phyloP scores from a whole-genome alignment of 1,139 yeast genomes.

The Entelexis paramagnoliae region DNA sequence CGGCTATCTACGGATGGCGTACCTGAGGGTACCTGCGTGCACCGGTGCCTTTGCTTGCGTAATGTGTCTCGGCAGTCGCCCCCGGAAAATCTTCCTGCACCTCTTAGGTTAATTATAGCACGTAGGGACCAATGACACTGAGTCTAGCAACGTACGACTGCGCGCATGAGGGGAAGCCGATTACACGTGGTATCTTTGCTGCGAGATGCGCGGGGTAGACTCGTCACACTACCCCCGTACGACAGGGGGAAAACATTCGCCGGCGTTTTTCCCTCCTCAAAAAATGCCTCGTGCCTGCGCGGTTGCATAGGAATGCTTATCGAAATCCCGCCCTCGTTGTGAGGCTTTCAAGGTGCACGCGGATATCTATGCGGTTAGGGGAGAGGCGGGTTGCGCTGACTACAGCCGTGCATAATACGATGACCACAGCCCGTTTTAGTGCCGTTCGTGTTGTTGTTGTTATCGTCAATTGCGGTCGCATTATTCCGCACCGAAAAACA shows the following conservation, averaged over 20 bases:
- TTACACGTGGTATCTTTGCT: background rate
- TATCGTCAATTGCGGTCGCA: too few species aligned
- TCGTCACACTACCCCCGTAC: too few species aligned
- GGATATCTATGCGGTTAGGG: background rate
- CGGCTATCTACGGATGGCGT: background rate
- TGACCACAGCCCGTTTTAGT: background rate
- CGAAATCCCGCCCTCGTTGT: background rate
- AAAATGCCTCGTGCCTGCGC: too few species aligned
- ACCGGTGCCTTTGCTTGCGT: background rate
- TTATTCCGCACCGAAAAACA: too few species aligned
- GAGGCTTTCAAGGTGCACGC: background rate
- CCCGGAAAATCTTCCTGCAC: background rate
- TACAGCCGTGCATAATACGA: background rate
- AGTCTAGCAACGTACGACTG: background rate
- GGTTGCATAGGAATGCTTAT: background rate
- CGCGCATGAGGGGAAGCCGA: background rate
- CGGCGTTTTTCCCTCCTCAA: too few species aligned
- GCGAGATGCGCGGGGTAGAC: too few species aligned
- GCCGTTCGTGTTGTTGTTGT: background rate
- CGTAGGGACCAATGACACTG: background rate
- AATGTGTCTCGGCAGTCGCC: background rate
- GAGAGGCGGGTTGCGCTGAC: background rate
- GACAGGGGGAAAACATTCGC: too few species aligned
- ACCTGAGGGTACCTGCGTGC: background rate
- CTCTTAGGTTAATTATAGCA: background rate